Conservation (phyloP, 179 eudicot genomes). For the Actinidia polygama region DNA sequence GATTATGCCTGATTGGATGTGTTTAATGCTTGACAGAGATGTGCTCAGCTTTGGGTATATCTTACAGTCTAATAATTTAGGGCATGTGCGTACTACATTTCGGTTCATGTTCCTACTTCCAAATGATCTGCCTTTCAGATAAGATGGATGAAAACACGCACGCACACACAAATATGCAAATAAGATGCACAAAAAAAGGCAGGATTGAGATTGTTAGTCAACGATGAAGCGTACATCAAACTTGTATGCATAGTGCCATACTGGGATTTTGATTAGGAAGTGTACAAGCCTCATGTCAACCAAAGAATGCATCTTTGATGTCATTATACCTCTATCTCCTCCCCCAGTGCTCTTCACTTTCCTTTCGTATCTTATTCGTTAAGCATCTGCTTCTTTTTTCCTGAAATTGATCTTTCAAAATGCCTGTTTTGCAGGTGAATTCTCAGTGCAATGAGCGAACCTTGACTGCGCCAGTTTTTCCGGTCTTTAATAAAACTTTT, state of each 20-base stretch:
- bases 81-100: not conserved
- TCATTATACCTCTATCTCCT: not conserved
- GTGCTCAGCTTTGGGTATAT: not conserved
- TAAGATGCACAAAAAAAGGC: not conserved
- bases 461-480: not conserved
- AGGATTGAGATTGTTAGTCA: not conserved
- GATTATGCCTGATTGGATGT: not conserved
- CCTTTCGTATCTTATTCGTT: not conserved
- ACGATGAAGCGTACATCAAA: not conserved
- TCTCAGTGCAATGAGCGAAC: not conserved
- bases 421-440: slow-evolving; percentile 13
- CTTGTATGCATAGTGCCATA: not conserved
- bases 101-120: not conserved
- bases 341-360: not conserved
- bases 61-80: not conserved
- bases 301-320: not conserved
- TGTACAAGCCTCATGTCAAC: not conserved
- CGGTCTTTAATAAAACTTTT: slow-evolving; percentile 6
- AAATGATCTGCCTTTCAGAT: not conserved
- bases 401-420: not conserved
- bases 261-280: not conserved
- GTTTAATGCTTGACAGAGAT: too few relatives aligned
- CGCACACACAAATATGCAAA: not conserved
- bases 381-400: not conserved
- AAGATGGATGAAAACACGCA: not conserved